Evolutionary conservation across 495 filamentous ascomycete genomes (phyloP).

Genomic region (Penicillium pulvis): DNA sequence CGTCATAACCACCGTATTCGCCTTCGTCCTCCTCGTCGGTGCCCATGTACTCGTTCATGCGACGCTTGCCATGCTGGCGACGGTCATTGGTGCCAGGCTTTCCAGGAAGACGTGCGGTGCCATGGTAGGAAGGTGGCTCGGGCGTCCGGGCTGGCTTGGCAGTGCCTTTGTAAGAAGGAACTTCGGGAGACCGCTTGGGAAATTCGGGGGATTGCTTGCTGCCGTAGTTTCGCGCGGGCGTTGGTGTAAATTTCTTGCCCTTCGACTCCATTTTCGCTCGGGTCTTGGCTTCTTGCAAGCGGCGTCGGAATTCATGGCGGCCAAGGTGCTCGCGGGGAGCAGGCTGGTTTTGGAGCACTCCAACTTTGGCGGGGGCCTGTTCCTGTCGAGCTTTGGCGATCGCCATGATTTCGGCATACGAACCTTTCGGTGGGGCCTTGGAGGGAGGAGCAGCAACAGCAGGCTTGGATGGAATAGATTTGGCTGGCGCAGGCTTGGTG

Average conservation of each 20-base stretch:
- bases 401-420: conserved; percentile 46
- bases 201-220: neutral
- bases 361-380: conserved; percentile 36
- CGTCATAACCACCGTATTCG: conserved; percentile 52
- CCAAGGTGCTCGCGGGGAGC: conserved; percentile 41
- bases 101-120: conserved; percentile 48
- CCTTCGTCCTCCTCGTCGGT: conserved; percentile 53
- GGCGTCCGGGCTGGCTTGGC: conserved; percentile 43
- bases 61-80: conserved; percentile 37
- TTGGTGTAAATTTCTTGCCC: conserved; percentile 27
- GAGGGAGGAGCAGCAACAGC: conserved; percentile 16
- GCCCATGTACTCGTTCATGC: conserved; percentile 49
- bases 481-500: conserved; percentile 4
- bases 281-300: conserved; percentile 34
- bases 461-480: conserved; percentile 12
- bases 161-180: conserved; percentile 54
- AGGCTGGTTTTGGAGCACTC: conserved; percentile 41
- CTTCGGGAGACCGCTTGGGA: conserved; percentile 21
- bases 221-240: neutral
- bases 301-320: conserved; percentile 44
- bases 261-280: conserved; percentile 36
- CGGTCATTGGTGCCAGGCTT: conserved; percentile 35
- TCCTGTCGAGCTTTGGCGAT: conserved; percentile 41
- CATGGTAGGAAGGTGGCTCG: conserved; percentile 54
- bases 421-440: conserved; percentile 46